Evolutionary conservation across 2,329 filamentous ascomycete species (phyloP).

Genomic region (Aureobasidium sp.): DNA sequence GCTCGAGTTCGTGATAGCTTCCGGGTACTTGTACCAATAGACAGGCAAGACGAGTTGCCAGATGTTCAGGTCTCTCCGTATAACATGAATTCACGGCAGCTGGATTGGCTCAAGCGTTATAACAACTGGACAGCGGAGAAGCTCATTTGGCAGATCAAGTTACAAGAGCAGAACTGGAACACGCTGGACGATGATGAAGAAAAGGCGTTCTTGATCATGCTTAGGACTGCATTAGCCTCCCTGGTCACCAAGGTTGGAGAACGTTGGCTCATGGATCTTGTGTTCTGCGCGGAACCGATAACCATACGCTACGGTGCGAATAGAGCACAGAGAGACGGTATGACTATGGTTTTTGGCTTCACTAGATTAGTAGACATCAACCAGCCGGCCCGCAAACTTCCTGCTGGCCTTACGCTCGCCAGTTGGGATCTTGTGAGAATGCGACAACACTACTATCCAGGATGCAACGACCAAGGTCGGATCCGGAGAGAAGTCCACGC

Average conservation of each 20-base stretch:
- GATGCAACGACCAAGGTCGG: conserved; percentile 37
- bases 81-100: conserved; percentile 24
- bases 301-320: conserved; percentile 22
- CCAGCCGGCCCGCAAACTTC: conserved; percentile 21
- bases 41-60: conserved; percentile 33
- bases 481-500: conserved; percentile 37
- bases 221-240: conserved; percentile 22
- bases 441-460: conserved; percentile 34
- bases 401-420: conserved; percentile 14
- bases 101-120: conserved; percentile 24
- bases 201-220: conserved; percentile 27
- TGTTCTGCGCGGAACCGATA: conserved; percentile 34
- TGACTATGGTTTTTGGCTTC: conserved; percentile 35
- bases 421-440: conserved; percentile 32
- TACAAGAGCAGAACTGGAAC: conserved; percentile 11
- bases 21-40: conserved; percentile 35
- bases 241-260: conserved; percentile 29
- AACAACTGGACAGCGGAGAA: conserved; percentile 24
- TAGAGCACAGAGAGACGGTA: conserved; percentile 17
- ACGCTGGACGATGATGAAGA: conserved; percentile 22
- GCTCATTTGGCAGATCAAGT: conserved; percentile 12
- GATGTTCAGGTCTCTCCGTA: conserved; percentile 31
- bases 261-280: conserved; percentile 32
- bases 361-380: conserved; percentile 36
- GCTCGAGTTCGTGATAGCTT: conserved; percentile 27